These are phyloP conservation scores for Angomonas desouzai DNA, from an alignment of 208 protist genomes.

Conservation along the genomic window DNA sequence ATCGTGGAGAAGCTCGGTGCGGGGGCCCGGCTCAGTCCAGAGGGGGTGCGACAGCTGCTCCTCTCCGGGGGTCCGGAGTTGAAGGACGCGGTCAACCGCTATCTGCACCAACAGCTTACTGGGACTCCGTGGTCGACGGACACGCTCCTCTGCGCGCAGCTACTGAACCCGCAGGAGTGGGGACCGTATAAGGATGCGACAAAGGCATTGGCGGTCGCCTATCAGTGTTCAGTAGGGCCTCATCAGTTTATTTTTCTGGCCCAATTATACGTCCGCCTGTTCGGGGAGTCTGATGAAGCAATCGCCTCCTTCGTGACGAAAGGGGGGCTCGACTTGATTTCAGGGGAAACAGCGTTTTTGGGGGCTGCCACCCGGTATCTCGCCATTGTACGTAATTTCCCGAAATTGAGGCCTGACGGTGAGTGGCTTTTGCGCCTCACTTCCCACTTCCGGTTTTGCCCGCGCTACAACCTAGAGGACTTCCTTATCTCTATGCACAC, in stretches of 20 bases:
- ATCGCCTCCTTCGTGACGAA: slow-evolving; percentile 45
- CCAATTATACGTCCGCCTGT: slow-evolving; percentile 52
- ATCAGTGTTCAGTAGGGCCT: slow-evolving; percentile 48
- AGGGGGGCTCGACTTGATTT: slow-evolving; percentile 51
- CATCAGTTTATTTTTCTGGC: slow-evolving; percentile 72
- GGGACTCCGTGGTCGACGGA: slow-evolving; percentile 63
- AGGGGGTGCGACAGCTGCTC: slow-evolving; percentile 62
- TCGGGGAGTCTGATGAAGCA: slow-evolving; percentile 38
- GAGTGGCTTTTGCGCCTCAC: slow-evolving; percentile 63
- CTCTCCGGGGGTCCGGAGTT: slow-evolving; percentile 31
- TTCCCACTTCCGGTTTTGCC: slow-evolving; percentile 10
- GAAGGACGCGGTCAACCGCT: slow-evolving; percentile 33
- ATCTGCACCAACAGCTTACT: slow-evolving; percentile 55
- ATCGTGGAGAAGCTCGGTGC: slow-evolving; percentile 43
- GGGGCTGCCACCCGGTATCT: slow-evolving; percentile 57
- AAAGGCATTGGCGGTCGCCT: slow-evolving; percentile 62
- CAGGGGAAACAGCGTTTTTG: slow-evolving; percentile 12
- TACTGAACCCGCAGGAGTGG: slow-evolving; percentile 29
- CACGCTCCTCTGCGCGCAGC: slow-evolving; percentile 64
- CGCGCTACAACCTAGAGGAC: slow-evolving; percentile 35
- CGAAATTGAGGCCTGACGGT: slow-evolving; percentile 24
- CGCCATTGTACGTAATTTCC: slow-evolving; percentile 37
- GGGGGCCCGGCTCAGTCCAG: slow-evolving; percentile 46
- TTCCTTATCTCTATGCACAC: slow-evolving; percentile 57
- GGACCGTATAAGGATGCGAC: slow-evolving; percentile 15